Base-by-base conservation (phyloP, 2,329 filamentous ascomycete species). In the Aspergillus tanneri region DNA sequence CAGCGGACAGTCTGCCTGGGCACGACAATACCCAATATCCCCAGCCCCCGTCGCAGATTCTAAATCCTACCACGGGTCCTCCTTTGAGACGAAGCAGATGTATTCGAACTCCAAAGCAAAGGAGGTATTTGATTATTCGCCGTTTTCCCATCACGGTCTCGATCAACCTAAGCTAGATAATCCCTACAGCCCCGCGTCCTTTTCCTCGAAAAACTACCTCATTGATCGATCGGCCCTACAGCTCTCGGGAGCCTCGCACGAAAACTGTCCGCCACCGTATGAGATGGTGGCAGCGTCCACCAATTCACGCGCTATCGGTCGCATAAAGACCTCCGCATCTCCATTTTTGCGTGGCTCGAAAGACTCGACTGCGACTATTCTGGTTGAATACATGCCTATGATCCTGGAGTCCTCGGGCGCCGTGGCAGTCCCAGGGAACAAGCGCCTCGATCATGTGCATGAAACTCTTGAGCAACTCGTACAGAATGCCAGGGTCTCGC, bases 321-420 rank as follows among this genome's bases (percentile, higher is more conserved):
- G 69, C 22, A 60, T 74, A 42, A 67, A 66, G 19, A 62, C 68
- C 7, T 68, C 68, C 1, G 68, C 70, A n/a, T 66, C 66, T 8
- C 63, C 64, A 12, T 57, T 67, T 11, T 46, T 68, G 14, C 53
- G 60, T 9, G 56, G 61, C n/a, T 58, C 63, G 3, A 66, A 63
- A 40, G 66, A 68, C 25, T 61, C 65, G 3, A 67, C 65, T 23
- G 63, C 72, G 16, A 71, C 71, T 0, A 67, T 73, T 11, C 49
- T 73, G 8, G 67, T 73, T 5, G 71, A 74, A 50, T 73, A 69
- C 47, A 69, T 64, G 7, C 70, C 71, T 0, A 70, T 74, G 56
- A 64, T 72, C 44, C 59, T 67, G 19, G 67, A 70, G 32, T 60
- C 62, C 7, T 65, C 65, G 14, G 65, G 62, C 21, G 55, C 60